Evolutionary conservation across 176 grass and related monocot genomes (phyloP).

Genomic region (Oryza brachyantha): DNA sequence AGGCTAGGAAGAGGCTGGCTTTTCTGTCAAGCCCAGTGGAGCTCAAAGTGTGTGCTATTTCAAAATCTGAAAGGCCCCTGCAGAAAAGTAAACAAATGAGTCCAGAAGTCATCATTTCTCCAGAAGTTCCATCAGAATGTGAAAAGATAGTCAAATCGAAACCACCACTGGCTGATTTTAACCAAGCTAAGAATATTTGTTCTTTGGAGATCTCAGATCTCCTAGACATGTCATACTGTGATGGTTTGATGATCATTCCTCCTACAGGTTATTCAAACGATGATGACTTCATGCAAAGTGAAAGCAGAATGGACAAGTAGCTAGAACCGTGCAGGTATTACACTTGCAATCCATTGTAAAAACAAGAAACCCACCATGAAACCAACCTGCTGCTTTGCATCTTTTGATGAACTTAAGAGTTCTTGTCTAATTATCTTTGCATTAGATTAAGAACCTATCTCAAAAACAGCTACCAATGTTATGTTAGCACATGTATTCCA

Average conservation of each 20-base stretch:
- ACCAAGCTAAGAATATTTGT: constrained; percentile 24
- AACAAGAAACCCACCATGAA: not conserved
- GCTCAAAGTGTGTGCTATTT: constrained; percentile 22
- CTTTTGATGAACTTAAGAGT: not conserved
- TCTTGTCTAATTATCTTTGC: constrained; percentile 1
- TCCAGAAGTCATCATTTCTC: constrained; percentile 1
- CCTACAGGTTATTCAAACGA: constrained; percentile 22
- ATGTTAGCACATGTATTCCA: not conserved
- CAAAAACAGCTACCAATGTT: not conserved
- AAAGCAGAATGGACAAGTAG: not conserved
- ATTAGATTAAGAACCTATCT: not conserved
- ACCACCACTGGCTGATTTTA: not conserved
- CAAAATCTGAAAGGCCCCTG: constrained; percentile 19
- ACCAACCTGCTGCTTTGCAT: not conserved
- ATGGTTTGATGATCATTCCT: constrained; percentile 43
- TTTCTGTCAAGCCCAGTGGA: constrained; percentile 49
- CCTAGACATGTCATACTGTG: constrained; percentile 47
- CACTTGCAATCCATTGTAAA: not conserved
- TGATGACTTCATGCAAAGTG: constrained; percentile 22
- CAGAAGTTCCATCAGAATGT: constrained; percentile 22
- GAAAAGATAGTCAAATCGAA: not conserved
- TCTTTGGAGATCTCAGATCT: constrained; percentile 21
- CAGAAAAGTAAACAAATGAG: constrained; percentile 14
- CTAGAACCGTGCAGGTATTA: not conserved
- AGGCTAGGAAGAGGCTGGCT: constrained; percentile 29